These are phyloP conservation scores for Hypoxylon subgilvum DNA, from an alignment of 495 filamentous ascomycete species.

Conservation along the genomic window DNA sequence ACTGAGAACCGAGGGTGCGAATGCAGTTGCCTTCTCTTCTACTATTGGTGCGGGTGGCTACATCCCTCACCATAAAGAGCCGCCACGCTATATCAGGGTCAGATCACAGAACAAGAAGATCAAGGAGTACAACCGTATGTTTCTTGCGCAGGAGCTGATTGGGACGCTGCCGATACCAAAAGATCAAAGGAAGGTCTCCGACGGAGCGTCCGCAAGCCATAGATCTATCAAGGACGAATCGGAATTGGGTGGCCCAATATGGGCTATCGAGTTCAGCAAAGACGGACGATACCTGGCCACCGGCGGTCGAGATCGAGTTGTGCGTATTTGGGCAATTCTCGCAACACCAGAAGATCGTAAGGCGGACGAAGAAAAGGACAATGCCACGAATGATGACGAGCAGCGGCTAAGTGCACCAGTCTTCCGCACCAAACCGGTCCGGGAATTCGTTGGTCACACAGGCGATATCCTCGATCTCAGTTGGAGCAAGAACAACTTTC, in stretches of 20 bases:
- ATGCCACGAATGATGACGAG: constrained; percentile 55
- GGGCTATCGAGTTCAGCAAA: constrained; percentile 90
- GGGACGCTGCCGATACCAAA: constrained; percentile 46
- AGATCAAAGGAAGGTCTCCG: constrained; percentile 35
- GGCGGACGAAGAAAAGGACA: constrained; percentile 72
- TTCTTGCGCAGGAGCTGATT: constrained; percentile 86
- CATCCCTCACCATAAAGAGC: constrained; percentile 85
- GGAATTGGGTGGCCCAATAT: constrained; percentile 68
- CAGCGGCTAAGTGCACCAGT: constrained; percentile 85
- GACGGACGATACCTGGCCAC: constrained; percentile 92
- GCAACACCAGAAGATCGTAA: constrained; percentile 79
- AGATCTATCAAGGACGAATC: constrained; percentile 36
- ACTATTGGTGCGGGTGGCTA: constrained; percentile 76
- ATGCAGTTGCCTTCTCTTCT: constrained; percentile 78
- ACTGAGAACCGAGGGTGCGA: constrained; percentile 74
- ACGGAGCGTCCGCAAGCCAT: constrained; percentile 46
- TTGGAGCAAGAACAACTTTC: constrained; percentile 99
- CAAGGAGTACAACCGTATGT: constrained; percentile 82
- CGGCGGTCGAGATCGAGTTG: constrained; percentile 82
- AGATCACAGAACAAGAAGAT: constrained; percentile 80
- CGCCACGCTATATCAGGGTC: constrained; percentile 89
- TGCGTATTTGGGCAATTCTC: constrained; percentile 91
- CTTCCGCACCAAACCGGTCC: constrained; percentile 77
- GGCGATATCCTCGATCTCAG: constrained; percentile 88
- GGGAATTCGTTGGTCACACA: constrained; percentile 84